Percentiles rank a stretch among this genome's conserved stretches.
Evolutionary conservation across 2,329 filamentous ascomycete species (phyloP).

Genomic region (Trichophyton verrucosum): DNA sequence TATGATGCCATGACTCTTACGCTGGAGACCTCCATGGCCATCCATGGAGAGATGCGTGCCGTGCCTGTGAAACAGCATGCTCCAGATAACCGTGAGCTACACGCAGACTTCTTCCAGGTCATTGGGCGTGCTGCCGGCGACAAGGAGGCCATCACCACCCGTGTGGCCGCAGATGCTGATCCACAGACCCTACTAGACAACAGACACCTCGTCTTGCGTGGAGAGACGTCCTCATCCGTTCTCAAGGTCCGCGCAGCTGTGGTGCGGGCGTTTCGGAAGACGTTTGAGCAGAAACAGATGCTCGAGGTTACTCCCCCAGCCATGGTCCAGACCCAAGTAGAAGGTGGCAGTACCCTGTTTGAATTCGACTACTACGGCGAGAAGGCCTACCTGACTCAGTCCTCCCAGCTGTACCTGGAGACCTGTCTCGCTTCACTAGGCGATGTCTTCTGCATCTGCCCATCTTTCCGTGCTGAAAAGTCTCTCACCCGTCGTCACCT

Average conservation of each 20-base stretch:
- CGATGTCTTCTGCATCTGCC: constrained; percentile 95
- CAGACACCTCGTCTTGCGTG: constrained; percentile 72
- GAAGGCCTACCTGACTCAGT: constrained; percentile 87
- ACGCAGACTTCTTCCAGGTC: constrained; percentile 79
- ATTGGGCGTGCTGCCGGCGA: constrained; percentile 69
- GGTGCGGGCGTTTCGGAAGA: constrained; percentile 65
- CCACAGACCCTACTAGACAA: constrained; percentile 65
- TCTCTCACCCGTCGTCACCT: constrained; percentile 86
- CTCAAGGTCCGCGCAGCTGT: constrained; percentile 77
- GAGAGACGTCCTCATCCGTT: constrained; percentile 69
- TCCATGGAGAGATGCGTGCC: constrained; percentile 71
- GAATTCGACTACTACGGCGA: constrained; percentile 80
- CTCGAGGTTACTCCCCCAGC: constrained; percentile 80
- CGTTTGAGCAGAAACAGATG: constrained; percentile 64
- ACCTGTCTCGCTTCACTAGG: constrained; percentile 82
- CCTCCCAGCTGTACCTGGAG: constrained; percentile 93
- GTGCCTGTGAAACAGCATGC: constrained; percentile 68
- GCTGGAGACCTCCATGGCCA: constrained; percentile 72
- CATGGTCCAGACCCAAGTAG: constrained; percentile 88
- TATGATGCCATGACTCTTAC: constrained; percentile 80
- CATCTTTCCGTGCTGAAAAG: constrained; percentile 97
- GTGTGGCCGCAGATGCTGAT: constrained; percentile 55
- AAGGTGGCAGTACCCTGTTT: constrained; percentile 86
- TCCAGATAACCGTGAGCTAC: constrained; percentile 73
- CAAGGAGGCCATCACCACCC: constrained; percentile 84